Evolutionary conservation across 1,284 basidiomycete species (phyloP).

Genomic region (Anthracocystis setariae): DNA sequence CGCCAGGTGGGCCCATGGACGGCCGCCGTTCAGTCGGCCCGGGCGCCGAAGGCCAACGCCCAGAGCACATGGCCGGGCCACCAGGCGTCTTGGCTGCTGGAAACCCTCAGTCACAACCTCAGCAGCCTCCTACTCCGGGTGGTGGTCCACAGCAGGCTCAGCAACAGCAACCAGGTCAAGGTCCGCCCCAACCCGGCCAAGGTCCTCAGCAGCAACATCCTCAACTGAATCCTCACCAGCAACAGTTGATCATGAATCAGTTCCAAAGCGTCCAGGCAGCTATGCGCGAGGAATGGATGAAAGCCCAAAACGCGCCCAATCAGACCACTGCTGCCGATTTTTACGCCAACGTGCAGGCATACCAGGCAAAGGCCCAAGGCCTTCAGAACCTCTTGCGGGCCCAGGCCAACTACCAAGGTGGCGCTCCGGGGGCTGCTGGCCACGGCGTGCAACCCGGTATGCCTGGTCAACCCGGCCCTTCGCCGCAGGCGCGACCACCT

Average conservation of each 20-base stretch:
- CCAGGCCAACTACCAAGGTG: conserved; percentile 50
- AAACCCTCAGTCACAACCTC: conserved; percentile 20
- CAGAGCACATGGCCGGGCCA: conserved; percentile 37
- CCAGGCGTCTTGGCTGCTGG: conserved; percentile 24
- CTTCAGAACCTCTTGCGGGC: conserved; percentile 54
- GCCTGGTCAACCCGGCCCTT: conserved; percentile 36
- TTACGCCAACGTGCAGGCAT: conserved; percentile 57
- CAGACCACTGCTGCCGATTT: conserved; percentile 57
- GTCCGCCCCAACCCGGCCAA: conserved; percentile 24
- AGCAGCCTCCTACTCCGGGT: conserved; percentile 31
- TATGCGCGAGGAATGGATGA: conserved; percentile 60
- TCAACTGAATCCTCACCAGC: conserved; percentile 60
- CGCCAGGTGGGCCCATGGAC: conserved; percentile 38
- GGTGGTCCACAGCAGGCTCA: conserved; percentile 26
- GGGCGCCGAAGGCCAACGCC: conserved; percentile 26
- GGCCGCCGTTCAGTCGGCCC: conserved; percentile 48
- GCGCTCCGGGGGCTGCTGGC: conserved; percentile 15
- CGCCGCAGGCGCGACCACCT: conserved; percentile 39
- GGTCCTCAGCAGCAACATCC: conserved; percentile 45
- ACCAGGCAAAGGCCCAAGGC: conserved; percentile 57
- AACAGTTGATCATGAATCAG: conserved; percentile 59
- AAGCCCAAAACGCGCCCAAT: conserved; percentile 59
- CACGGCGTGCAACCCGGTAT: conserved; percentile 35
- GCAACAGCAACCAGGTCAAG: conserved; percentile 24
- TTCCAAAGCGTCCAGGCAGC: conserved; percentile 58